Evolutionary conservation across 2,329 filamentous ascomycete genomes (phyloP), one percentile per base, ranked within the genome.

Genomic region (Fusarium clavum): DNA sequence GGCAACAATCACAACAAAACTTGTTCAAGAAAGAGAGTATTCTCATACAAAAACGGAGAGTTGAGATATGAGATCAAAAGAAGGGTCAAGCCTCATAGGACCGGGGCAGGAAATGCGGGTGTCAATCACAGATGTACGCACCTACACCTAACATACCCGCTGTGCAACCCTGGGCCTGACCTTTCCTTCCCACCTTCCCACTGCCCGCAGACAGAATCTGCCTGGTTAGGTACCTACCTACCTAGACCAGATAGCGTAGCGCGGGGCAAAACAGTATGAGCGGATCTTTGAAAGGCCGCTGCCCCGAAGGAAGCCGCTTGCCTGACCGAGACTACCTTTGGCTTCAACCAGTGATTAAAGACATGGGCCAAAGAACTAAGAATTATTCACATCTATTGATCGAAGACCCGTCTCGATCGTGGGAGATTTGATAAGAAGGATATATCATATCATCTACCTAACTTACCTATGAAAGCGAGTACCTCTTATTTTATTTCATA

Each of bases 271-370:
- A 27, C 25, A 25, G 18, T 13, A 25, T 49, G 25, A 48, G 67
- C 73, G 73, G 73, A 74, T 75, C 63, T 75, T 73, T 63, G 66
- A 75, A 74, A 73, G 64, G 61, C 73, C 73, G 73, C 56, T 55
- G 43, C 56, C 61, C 73, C 71, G 71, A 73, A 45, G 54, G 22
- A 71, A 71, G 57, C 57, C 56, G 61, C 45, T 60, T 41, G 18
- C 47, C 43, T 41, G 41, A 61, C 47, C 30, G n/a, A 34, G 41
- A 47, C 40, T 25, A 14, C 24, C 30, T 32, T 62, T 29, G 38
- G 30, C 18, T 40, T 56, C 18, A 32, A 30, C 40, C 16, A 45
- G 38, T 32, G 29, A 18, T n/a, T 18, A 10, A n/a, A 51, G 30
- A 51, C 32, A 18, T 29, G 38, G 49, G 14, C 27, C 10, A 25